These are phyloP conservation scores for Fraxinus ornus DNA, from an alignment of 305 asterid species.

Conservation along the genomic window DNA sequence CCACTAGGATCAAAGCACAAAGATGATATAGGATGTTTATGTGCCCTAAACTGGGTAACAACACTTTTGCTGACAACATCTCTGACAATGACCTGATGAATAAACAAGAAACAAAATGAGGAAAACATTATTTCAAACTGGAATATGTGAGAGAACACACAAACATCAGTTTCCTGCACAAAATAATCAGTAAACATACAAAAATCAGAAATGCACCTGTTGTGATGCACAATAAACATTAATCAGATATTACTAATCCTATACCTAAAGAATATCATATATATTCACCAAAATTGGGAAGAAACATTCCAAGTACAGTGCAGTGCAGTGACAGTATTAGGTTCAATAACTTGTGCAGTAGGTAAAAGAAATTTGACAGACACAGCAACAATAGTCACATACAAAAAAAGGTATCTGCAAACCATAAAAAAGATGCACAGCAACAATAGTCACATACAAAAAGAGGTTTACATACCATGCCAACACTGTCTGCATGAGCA, in stretches of 20 bases:
- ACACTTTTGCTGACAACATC: conserved; percentile 67
- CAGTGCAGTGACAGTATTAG: not conserved
- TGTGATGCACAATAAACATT: conserved; percentile 34
- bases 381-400: not conserved
- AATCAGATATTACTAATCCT: not conserved
- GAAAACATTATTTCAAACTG: not conserved
- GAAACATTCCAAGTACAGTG: not conserved
- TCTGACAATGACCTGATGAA: conserved; percentile 78
- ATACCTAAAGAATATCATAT: not conserved
- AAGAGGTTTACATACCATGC: conserved; percentile 61
- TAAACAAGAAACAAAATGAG: conserved; percentile 13
- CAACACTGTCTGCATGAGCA: conserved; percentile 57
- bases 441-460: not conserved
- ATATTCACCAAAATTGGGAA: not conserved
- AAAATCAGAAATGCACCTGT: not conserved
- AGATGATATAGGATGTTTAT: conserved; percentile 79
- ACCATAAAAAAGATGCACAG: not conserved
- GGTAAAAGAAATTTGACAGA: not conserved
- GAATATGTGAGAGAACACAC: not conserved
- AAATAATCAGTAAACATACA: not conserved
- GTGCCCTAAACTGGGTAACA: conserved; percentile 88
- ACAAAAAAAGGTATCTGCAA: not conserved
- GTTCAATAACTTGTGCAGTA: not conserved
- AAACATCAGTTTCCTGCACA: conserved; percentile 18
- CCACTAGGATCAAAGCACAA: conserved; percentile 93